These are phyloP conservation scores for Lojkania enalia DNA, from an alignment of 2,329 filamentous ascomycete species.

Conservation along the genomic window DNA sequence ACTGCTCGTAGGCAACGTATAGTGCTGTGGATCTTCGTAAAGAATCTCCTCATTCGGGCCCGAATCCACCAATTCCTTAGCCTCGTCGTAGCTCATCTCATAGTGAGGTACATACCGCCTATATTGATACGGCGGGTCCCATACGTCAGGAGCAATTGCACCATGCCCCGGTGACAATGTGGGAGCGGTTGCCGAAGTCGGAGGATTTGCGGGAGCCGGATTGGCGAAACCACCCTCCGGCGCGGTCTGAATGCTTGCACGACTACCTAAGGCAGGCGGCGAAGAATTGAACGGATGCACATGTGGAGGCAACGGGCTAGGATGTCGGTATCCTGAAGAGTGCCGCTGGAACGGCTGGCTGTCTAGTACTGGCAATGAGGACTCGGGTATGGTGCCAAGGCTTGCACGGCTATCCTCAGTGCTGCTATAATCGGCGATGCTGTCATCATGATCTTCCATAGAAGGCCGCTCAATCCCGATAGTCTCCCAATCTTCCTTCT, in stretches of 20 bases:
- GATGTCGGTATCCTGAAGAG: slow-evolving; percentile 25
- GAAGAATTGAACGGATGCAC: slow-evolving; percentile 34
- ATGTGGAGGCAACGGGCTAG: slow-evolving; percentile 26
- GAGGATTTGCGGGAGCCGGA: slow-evolving; percentile 16
- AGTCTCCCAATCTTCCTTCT: slow-evolving; percentile 43
- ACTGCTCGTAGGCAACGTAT: not conserved
- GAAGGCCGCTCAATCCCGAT: slow-evolving; percentile 19
- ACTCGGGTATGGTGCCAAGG: slow-evolving; percentile 48
- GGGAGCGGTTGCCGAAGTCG: slow-evolving; percentile 23
- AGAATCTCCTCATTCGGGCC: slow-evolving; percentile 43
- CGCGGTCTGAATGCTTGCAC: slow-evolving; percentile 11
- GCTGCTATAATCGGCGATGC: slow-evolving; percentile 41
- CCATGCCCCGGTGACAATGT: slow-evolving; percentile 9
- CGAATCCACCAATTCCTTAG: slow-evolving; percentile 38
- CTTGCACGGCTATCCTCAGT: slow-evolving; percentile 28
- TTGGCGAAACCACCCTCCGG: slow-evolving; percentile 10
- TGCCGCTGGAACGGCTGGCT: slow-evolving; percentile 5
- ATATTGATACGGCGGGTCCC: slow-evolving; percentile 18
- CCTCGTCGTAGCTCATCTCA: slow-evolving; percentile 37
- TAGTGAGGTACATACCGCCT: slow-evolving; percentile 27
- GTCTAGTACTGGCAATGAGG: slow-evolving; percentile 24
- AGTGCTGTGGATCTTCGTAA: slow-evolving; percentile 14
- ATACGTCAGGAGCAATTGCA: slow-evolving; percentile 5
- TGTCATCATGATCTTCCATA: slow-evolving; percentile 32
- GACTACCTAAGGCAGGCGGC: slow-evolving; percentile 25